These are phyloP conservation scores for Rhynchosporium agropyri DNA, from an alignment of 2,329 filamentous ascomycete genomes.

Conservation along the genomic window DNA sequence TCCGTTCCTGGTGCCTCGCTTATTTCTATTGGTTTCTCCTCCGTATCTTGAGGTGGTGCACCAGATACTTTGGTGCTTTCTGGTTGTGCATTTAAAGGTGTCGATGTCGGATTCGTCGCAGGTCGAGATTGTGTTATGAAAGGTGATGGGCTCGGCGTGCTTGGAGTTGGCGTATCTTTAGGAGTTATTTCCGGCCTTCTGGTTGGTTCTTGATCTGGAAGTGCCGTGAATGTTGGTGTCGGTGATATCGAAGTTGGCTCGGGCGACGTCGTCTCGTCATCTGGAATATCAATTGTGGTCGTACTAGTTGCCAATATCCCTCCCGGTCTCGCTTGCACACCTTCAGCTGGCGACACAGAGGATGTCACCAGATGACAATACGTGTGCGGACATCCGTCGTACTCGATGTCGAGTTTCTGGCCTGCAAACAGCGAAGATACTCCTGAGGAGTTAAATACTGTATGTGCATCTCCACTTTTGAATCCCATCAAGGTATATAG, in stretches of 20 bases:
- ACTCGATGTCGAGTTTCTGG: conserved; percentile 15
- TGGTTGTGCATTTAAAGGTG: background rate
- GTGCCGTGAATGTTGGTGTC: background rate
- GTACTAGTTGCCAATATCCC: conserved; percentile 17
- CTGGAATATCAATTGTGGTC: conserved; percentile 7
- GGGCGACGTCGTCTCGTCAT: background rate
- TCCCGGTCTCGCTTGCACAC: conserved; percentile 12
- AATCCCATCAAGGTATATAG: conserved; percentile 3
- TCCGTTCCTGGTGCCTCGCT: background rate
- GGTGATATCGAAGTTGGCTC: background rate
- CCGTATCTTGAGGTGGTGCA: background rate
- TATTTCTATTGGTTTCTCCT: background rate
- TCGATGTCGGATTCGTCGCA: background rate
- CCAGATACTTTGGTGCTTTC: background rate
- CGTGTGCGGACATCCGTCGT: conserved; percentile 17
- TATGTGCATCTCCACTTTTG: background rate
- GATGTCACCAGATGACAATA: background rate
- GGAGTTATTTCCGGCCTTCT: background rate
- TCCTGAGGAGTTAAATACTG: conserved; percentile 1
- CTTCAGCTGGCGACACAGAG: conserved; percentile 9
- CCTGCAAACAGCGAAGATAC: conserved; percentile 20
- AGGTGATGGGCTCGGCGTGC: background rate
- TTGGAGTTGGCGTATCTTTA: background rate
- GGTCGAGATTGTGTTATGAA: background rate
- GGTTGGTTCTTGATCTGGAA: conserved; percentile 5